Conservation (phyloP, 495 filamentous ascomycete species). For the Aspergillus affinis region DNA sequence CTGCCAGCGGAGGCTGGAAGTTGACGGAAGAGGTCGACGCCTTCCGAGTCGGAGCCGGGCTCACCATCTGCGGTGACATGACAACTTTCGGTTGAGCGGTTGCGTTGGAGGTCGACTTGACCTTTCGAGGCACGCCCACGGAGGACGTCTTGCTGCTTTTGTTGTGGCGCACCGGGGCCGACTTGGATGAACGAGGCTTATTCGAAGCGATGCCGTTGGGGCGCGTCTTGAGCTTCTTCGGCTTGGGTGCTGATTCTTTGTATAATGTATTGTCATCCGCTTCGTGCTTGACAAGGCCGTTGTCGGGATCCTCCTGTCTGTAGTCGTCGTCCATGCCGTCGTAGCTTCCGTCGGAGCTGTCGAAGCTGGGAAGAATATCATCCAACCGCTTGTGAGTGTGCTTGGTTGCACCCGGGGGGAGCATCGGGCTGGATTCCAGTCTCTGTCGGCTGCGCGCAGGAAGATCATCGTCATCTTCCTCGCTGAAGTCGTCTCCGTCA, state of each 20-base stretch:
- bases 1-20: conserved; percentile 68
- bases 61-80: conserved; percentile 60
- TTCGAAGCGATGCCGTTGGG: conserved; percentile 26
- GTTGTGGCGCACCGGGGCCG: conserved; percentile 36
- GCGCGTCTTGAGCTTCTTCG: conserved; percentile 48
- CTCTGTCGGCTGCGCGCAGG: conserved; percentile 61
- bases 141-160: conserved; percentile 50
- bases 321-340: conserved; percentile 52
- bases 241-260: conserved; percentile 42
- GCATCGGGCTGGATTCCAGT: conserved; percentile 56
- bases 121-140: conserved; percentile 46
- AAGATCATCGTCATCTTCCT: conserved; percentile 61
- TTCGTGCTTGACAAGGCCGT: conserved; percentile 54
- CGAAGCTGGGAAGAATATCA: conserved; percentile 64
- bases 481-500: conserved; percentile 74
- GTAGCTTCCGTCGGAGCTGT: conserved; percentile 72
- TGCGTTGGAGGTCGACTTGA: conserved; percentile 50
- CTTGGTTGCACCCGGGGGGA: conserved; percentile 49
- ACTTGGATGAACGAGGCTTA: conserved; percentile 39
- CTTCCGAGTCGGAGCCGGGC: conserved; percentile 75
- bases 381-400: conserved; percentile 57
- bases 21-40: conserved; percentile 65
- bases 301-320: conserved; percentile 60
- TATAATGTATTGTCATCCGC: conserved; percentile 47
- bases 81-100: conserved; percentile 47